Evolutionary conservation across 2,329 filamentous ascomycete genomes (phyloP), one percentile per base, ranked within the genome.

Genomic region (Claviceps citrina): DNA sequence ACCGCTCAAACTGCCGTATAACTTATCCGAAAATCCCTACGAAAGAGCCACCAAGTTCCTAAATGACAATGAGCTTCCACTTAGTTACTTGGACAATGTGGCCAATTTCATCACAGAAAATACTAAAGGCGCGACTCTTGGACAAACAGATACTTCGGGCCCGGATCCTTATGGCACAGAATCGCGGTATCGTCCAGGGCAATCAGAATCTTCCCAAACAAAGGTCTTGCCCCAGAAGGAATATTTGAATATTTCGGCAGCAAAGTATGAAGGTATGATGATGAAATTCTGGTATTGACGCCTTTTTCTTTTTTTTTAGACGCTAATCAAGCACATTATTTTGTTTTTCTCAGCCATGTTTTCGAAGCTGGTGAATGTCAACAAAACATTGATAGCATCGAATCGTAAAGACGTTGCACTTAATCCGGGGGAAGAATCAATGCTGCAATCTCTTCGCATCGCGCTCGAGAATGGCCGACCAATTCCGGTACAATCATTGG

Each of bases 61-160:
- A 36, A 73, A 80, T 50, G 78, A 87, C 53, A 93, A 96, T 51
- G 81, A 95, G 54, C 70, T 96, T 1, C 84, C 89, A 1, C 72
- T 93, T 40, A 76, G 73, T 3, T 96, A 94, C 54, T 70, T 95
- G 12, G 89, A 96, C 49, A 84, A 86, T 54, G 86, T 95, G 13
- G 84, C 87, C 6, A 83, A 91, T 48, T 96, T 95, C 59, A 94
- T 98, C 49, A 74, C 82, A 8, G 72, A 81, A 41, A 96, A 96
- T 54, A 93, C 87, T 1, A 76, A 89, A 61, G 87, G 86, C 3
- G 81, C 85, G 7, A 84, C 79, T 1, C 63, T 94, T n/a, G 85
- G 85, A 1, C 72, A 78, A 48, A 56, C 66, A 13, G 65, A 57
- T 7, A 56, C 66, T 2, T 59, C 64, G 13, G 71, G 70, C 1